Conservation (phyloP, 495 filamentous ascomycete species). For the Hypoxylon lenormandii region DNA sequence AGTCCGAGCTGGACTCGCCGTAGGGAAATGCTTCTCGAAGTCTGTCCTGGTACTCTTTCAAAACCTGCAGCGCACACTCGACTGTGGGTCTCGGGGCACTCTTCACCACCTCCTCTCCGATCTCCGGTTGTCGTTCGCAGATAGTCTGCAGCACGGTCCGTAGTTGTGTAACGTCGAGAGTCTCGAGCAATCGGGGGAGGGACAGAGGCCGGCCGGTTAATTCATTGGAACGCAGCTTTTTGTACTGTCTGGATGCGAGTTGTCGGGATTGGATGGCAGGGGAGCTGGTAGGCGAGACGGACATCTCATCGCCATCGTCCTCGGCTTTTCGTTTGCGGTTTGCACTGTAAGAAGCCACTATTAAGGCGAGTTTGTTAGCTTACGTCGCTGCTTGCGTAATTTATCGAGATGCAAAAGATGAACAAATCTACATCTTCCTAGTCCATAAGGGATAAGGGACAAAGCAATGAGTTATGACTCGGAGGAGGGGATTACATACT, state of each 20-base stretch:
- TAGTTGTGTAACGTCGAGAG: constrained; percentile 83
- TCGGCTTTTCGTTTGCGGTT: constrained; percentile 88
- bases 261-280: constrained; percentile 75
- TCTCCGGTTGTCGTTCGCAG: constrained; percentile 86
- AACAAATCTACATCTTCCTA: constrained; percentile 15
- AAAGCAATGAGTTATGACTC: constrained; percentile 13
- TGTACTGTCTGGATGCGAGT: constrained; percentile 70
- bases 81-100: constrained; percentile 87
- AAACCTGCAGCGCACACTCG: constrained; percentile 78
- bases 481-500: constrained; percentile 62
- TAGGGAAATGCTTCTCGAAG: constrained; percentile 86
- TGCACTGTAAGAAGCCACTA: constrained; percentile 68
- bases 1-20: constrained; percentile 86
- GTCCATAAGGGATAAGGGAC: neutral
- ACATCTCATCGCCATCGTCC: constrained; percentile 90
- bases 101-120: constrained; percentile 83
- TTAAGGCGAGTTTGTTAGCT: constrained; percentile 37
- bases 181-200: constrained; percentile 87
- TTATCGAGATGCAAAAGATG: constrained; percentile 3
- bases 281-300: constrained; percentile 81
- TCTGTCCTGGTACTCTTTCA: constrained; percentile 81
- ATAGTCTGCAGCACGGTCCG: constrained; percentile 84
- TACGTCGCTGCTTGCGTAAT: constrained; percentile 26
- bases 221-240: constrained; percentile 72
- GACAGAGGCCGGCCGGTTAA: constrained; percentile 80